Evolutionary conservation across 2,329 filamentous ascomycete genomes (phyloP).

Genomic region (Alternaria arbusti): DNA sequence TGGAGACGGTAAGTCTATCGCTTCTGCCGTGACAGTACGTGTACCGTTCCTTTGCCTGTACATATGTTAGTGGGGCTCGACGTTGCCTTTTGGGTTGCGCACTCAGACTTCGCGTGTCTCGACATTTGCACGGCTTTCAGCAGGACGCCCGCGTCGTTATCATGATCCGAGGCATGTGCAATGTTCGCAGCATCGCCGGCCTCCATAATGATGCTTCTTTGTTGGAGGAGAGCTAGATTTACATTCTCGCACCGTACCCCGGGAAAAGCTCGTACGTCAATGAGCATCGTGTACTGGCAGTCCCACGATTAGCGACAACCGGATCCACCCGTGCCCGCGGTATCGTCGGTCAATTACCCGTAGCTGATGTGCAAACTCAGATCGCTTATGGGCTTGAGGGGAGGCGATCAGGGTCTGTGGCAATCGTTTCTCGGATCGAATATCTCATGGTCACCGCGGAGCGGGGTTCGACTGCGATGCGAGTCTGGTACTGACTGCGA

Average conservation of each 20-base stretch:
- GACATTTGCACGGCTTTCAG: neutral
- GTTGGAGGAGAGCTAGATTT: neutral
- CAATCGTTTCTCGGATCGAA: neutral
- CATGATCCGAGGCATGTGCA: neutral
- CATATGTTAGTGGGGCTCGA: neutral
- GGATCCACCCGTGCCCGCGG: neutral
- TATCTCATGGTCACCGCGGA: neutral
- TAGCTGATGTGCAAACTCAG: neutral
- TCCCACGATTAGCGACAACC: neutral
- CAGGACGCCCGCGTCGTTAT: neutral
- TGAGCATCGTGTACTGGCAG: neutral
- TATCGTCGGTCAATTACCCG: neutral
- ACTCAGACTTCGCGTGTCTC: constrained; percentile 2
- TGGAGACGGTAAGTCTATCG: neutral
- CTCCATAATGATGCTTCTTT: neutral
- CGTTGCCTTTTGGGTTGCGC: neutral
- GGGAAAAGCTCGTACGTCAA: neutral
- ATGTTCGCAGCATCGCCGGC: neutral
- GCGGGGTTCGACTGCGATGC: constrained; percentile 1
- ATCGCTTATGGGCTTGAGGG: neutral
- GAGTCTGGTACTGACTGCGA: neutral
- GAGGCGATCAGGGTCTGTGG: neutral
- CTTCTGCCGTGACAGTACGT: neutral
- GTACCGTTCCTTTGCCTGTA: neutral
- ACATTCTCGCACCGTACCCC: neutral